phyloP scores from a whole-genome alignment of 805 yeast species.

The Hanseniaspora vineae region DNA sequence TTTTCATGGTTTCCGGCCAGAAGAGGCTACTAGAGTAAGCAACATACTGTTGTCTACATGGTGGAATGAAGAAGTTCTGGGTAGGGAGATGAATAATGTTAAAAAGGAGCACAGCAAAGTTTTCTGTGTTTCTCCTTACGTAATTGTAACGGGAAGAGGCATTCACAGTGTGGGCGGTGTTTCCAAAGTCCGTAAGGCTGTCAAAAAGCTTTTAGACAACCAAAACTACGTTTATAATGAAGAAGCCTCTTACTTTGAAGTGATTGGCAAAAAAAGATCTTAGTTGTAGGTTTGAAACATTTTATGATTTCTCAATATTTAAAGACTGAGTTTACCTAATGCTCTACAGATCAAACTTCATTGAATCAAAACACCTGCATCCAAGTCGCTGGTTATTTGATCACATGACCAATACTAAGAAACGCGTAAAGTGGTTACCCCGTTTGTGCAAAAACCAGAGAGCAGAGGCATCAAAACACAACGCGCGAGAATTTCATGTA shows the following conservation, averaged over 20 bases:
- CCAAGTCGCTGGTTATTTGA: too few species aligned
- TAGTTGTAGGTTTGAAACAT: too few species aligned
- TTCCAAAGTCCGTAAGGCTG: slow-evolving; percentile 33
- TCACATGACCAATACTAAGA: too few species aligned
- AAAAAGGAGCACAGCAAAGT: slow-evolving; percentile 4
- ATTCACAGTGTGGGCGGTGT: slow-evolving; percentile 49
- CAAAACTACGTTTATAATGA: slow-evolving; percentile 35
- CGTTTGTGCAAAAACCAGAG: too few species aligned
- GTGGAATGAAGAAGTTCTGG: slow-evolving; percentile 47
- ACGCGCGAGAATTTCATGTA: too few species aligned
- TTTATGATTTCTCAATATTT: too few species aligned
- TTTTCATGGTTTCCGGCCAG: slow-evolving; percentile 41
- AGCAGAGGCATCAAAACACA: too few species aligned
- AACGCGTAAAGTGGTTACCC: too few species aligned
- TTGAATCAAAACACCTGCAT: too few species aligned
- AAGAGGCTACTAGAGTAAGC: slow-evolving; percentile 32
- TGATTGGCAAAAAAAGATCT: slow-evolving; percentile 27
- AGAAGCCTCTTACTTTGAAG: slow-evolving; percentile 28
- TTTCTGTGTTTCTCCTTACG: slow-evolving; percentile 28
- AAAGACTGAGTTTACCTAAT: too few species aligned
- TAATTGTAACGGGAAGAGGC: slow-evolving; percentile 57
- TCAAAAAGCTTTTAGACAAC: slow-evolving; percentile 27
- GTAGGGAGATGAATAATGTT: slow-evolving; percentile 25
- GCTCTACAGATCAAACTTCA: too few species aligned
- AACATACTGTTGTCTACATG: slow-evolving; percentile 31